Conservation (phyloP, 1,139 yeast genomes). For the Lizanozyma gosingica region DNA sequence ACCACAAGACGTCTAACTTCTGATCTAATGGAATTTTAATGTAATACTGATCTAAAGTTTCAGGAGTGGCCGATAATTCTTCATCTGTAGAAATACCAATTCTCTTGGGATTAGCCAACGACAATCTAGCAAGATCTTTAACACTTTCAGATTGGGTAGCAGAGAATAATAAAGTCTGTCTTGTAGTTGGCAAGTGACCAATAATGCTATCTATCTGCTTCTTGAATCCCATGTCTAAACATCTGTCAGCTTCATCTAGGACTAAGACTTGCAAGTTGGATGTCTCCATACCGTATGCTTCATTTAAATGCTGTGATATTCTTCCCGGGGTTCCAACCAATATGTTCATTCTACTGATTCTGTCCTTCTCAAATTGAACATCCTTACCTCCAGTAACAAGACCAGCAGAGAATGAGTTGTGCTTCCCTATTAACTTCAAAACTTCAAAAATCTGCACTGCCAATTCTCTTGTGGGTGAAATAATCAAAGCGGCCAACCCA, state of each 20-base stretch:
- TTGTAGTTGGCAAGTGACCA: constrained; percentile 69
- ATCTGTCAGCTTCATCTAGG: constrained; percentile 93
- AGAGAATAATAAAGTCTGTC: constrained; percentile 84
- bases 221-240: constrained; percentile 94
- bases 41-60: constrained; percentile 75
- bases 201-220: constrained; percentile 81
- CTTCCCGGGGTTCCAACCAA: constrained; percentile 96
- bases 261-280: constrained; percentile 75
- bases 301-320: constrained; percentile 89
- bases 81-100: constrained; percentile 50
- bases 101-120: constrained; percentile 70
- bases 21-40: constrained; percentile 65
- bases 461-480: constrained; percentile 90
- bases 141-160: constrained; percentile 93
- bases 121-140: constrained; percentile 79
- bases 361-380: constrained; percentile 75
- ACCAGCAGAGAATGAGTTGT: constrained; percentile 82
- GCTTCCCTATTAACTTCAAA: constrained; percentile 70
- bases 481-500: constrained; percentile 86
- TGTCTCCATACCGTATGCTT: constrained; percentile 77
- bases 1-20: constrained; percentile 79
- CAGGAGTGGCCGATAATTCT: constrained; percentile 63
- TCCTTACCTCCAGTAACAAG: constrained; percentile 96
- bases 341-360: constrained; percentile 76
- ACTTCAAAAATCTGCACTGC: constrained; percentile 95